These are phyloP conservation scores for Sugiyamaella neomexicana DNA, from an alignment of 1,139 yeast species.

Conservation along the genomic window DNA sequence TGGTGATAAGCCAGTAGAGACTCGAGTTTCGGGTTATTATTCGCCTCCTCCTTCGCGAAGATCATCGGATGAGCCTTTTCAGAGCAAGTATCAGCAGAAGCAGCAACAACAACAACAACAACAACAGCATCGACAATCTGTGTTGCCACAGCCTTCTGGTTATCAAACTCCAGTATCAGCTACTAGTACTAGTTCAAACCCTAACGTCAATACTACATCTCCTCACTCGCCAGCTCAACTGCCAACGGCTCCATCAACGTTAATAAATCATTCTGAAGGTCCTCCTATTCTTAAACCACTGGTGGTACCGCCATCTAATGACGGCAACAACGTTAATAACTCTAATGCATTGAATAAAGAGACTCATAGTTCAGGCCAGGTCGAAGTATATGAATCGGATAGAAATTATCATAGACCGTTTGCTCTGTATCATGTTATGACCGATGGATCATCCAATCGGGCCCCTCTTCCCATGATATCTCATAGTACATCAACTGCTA, in stretches of 20 bases:
- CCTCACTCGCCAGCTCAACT: constrained; percentile 1
- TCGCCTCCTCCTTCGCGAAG: constrained; percentile 26
- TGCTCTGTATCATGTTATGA: neutral
- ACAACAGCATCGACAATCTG: neutral
- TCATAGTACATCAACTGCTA: too few species aligned
- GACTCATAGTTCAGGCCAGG: neutral
- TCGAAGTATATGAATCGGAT: neutral
- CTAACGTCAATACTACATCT: neutral
- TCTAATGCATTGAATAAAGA: neutral
- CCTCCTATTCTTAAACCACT: constrained; percentile 6
- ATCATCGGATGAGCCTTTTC: constrained; percentile 21
- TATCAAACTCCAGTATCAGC: constrained; percentile 4
- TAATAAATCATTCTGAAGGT: neutral
- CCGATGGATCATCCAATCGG: neutral
- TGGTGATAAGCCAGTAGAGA: neutral
- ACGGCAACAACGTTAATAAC: constrained; percentile 1
- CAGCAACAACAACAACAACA: neutral
- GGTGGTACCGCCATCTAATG: constrained; percentile 1
- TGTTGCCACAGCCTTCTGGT: neutral
- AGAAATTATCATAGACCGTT: neutral
- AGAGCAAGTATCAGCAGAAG: neutral
- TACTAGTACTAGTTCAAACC: neutral
- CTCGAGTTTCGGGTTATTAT: constrained; percentile 18
- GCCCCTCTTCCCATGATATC: neutral
- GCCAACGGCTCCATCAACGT: neutral